Evolutionary conservation across 306 rosid species (phyloP).

Genomic region (Benincasa hispida): DNA sequence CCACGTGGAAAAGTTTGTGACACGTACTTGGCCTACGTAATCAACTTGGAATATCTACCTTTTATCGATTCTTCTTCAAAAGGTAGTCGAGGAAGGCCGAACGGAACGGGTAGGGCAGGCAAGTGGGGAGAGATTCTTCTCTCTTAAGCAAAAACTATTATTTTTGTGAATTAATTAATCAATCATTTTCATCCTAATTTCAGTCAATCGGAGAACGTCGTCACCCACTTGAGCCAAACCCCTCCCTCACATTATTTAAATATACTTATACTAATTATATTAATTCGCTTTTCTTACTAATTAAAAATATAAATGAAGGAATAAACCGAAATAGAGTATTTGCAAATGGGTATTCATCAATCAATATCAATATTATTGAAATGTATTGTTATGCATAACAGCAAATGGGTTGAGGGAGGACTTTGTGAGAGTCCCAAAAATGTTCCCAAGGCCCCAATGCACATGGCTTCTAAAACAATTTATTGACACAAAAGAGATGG

Average conservation of each 20-base stretch:
- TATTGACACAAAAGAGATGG: background rate
- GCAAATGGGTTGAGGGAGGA: background rate
- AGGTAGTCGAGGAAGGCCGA: background rate
- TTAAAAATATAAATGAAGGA: no score
- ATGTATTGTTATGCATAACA: background rate
- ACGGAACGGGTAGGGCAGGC: background rate
- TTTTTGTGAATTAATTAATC: no score
- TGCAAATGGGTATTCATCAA: background rate
- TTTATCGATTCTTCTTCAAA: background rate
- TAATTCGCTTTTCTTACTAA: no score
- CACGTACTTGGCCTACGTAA: background rate
- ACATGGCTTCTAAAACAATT: background rate
- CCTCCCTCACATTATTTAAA: no score
- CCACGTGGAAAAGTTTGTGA: background rate
- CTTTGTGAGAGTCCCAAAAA: background rate
- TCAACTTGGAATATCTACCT: background rate
- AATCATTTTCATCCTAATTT: background rate
- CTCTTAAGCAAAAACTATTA: background rate
- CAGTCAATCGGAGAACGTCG: background rate
- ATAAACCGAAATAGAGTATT: no score
- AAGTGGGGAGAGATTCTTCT: background rate
- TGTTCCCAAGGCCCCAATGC: background rate
- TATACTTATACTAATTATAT: no score
- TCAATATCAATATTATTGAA: background rate
- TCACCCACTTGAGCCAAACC: no score